A percentile compares a stretch with the other conserved stretches of the same genome.
Evolutionary conservation across 164 flowering plant species (phyloP).

Genomic region (Echeveria elegans): DNA sequence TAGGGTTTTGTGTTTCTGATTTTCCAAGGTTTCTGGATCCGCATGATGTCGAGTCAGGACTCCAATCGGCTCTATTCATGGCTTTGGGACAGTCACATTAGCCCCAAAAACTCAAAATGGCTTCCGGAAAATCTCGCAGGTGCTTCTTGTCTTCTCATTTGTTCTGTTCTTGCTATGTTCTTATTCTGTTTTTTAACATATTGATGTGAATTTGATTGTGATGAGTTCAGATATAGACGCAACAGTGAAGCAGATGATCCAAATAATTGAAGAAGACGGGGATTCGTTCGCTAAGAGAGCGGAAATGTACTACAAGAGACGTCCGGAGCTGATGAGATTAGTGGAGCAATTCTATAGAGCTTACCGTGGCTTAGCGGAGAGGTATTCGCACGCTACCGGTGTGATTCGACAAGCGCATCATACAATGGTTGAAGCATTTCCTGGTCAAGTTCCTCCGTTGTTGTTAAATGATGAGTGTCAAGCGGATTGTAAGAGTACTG

Average conservation of each 20-base stretch:
- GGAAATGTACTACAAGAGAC: conserved; percentile 93
- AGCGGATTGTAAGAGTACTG: conserved; percentile 22
- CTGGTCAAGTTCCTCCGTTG: conserved; percentile 41
- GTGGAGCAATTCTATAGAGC: conserved; percentile 91
- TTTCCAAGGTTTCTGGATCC: not conserved
- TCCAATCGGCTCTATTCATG: not conserved
- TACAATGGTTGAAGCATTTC: conserved; percentile 76
- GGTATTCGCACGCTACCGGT: conserved; percentile 78
- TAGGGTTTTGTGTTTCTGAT: conserved; percentile 1
- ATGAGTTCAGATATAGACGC: conserved; percentile 66
- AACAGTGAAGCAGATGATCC: conserved; percentile 88
- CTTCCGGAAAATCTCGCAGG: conserved; percentile 86
- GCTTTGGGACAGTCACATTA: conserved; percentile 79
- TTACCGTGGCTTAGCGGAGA: conserved; percentile 87
- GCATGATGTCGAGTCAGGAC: not conserved
- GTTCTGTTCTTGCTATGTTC: no score
- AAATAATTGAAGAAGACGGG: conserved; percentile 91
- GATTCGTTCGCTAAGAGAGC: conserved; percentile 96
- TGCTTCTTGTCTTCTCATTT: conserved; percentile 4
- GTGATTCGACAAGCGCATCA: conserved; percentile 89
- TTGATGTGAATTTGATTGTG: not conserved
- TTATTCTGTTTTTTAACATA: not conserved
- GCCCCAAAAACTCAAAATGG: conserved; percentile 98
- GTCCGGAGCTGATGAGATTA: conserved; percentile 90
- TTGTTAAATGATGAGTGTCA: conserved; percentile 30